Base-by-base conservation (phyloP, 148 eudicot genomes). In the Vaccinium corymbosum region DNA sequence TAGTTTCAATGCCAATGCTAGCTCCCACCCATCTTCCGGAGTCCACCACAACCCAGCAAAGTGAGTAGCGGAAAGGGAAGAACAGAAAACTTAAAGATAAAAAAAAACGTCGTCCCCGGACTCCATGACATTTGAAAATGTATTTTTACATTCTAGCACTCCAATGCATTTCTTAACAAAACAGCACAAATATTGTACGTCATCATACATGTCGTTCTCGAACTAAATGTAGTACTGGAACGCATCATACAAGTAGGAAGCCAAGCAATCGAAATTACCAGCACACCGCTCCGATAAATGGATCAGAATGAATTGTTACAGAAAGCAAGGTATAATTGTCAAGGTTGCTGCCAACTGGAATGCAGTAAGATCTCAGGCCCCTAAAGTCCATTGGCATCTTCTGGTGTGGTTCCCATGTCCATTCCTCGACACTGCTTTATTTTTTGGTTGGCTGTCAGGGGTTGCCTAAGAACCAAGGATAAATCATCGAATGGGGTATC, bases 181-280 rank as follows among this genome's bases (percentile, higher is more conserved):
- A 62, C 42, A 10, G 85, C 17, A 14, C 38, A 59, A 22, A 19
- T 61, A 42, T 46, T 3, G 5, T 32, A 49, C 75, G 2, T 53
- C 83, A 80, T 81, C 74, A 49, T 48, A 46, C 48, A 49, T 22
- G 79, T 22, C 79, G 22, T 50, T 38, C 32, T 80, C 56, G 64
- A 27, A 22, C 56, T 46, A 80, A 66, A 19, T 7, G 64, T 66
- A 49, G 46, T 50, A 59, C 76, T 48, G 14, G 12, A 12, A 48
- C 29, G 74, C 79, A 62, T 22, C 74, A 62, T 62, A 6, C 32
- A 81, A 27, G 61, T 68, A 50, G 1, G 25, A 16, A 25, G 25
- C 48, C 13, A 10, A n/a, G 13, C 57, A 64, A 48, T 4, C 48
- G 29, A 46, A 62, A 27, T 46, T 51, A 32, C 8, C 32, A 68